Base-by-base conservation (phyloP, 208 protist genomes). In the Trypanosoma vivax region DNA sequence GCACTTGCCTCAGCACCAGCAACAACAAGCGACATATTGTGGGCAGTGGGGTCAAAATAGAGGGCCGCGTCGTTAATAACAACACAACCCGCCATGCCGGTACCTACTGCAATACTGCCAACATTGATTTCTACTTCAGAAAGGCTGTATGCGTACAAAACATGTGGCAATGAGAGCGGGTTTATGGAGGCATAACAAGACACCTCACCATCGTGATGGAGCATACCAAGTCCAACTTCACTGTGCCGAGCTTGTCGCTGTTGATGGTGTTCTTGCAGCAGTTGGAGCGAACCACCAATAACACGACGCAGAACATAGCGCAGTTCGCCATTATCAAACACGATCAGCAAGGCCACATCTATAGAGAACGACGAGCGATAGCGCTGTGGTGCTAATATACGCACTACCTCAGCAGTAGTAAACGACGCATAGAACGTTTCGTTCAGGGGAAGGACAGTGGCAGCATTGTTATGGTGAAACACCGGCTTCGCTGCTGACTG, bases 61-160 rank as follows among this genome's bases (percentile, higher is more conserved):
- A 77, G 48, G 10, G 59, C 50, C 1, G 65, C 70, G 30, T 77
- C 69, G 35, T 76, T 77, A 16, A 82, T 50, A 16, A 47, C 46
- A 35, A 75, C 55, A 27, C 34, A 43, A 16, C 19, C 25, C n/a
- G 49, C 51, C 5, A 51, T 40, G 34, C 37, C 21, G 30, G 57
- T 14, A 29, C 49, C 65, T 5, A 61, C 59, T 16, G 33, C 40
- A 5, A 50, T 40, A 2, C 27, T 41, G 28, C 55, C 60, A 5
- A 73, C 58, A 28, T 72, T 70, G 14, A 75, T 24, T 25, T 37
- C 41, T 24, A 62, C 35, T 0, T 21, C 10, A 5, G 82, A 64
- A 40, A 90, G 74, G n/a, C 40, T 46, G 52, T 90, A 90, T 16
- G 48, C 61, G 50, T 86, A 90, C 37, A 78, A 19, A 5, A 90